Evolutionary conservation across 148 eudicot genomes (phyloP).

Genomic region (Fagopyrum tataricum): DNA sequence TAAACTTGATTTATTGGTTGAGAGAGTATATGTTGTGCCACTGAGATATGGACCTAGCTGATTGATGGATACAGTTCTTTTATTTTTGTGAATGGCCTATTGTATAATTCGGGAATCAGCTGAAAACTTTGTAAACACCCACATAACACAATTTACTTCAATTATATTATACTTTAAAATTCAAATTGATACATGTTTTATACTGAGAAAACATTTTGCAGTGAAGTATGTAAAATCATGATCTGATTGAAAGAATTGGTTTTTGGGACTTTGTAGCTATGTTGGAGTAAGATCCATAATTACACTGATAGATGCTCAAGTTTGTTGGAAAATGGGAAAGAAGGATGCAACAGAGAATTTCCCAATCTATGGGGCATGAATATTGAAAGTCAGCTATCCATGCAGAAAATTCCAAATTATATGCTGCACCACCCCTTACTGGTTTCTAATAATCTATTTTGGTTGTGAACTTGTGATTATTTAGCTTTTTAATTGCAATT

Average conservation of each 20-base stretch:
- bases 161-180: not conserved
- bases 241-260: not conserved
- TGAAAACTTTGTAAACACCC: not conserved
- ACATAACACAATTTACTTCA: not conserved
- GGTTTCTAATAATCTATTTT: not conserved
- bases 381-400: not conserved
- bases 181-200: too few species aligned
- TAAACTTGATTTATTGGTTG: too few species aligned
- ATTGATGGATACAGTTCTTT: not conserved
- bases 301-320: not conserved
- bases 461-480: not conserved
- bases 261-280: not conserved
- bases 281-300: not conserved
- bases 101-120: not conserved
- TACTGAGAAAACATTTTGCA: not conserved
- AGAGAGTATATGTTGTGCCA: too few species aligned
- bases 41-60: not conserved
- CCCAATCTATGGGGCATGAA: not conserved
- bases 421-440: not conserved
- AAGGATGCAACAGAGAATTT: not conserved
- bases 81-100: not conserved
- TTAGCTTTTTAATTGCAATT: not conserved
- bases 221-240: not conserved
- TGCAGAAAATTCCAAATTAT: not conserved
- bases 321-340: not conserved